Evolutionary conservation across 805 yeast genomes (phyloP).

Genomic region (Ogataea nonfermentans): DNA sequence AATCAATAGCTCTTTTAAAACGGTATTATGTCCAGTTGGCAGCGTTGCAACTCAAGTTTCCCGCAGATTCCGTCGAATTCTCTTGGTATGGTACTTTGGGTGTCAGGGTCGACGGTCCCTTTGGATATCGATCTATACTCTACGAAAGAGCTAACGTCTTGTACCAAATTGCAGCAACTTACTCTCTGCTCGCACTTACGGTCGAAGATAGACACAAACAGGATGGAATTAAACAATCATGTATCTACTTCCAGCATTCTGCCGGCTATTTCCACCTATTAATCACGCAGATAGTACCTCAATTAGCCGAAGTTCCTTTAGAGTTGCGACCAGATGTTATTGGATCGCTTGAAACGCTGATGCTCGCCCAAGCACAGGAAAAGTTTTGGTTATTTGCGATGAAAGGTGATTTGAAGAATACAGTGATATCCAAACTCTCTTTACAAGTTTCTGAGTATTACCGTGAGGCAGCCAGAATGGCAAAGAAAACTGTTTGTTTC

Average conservation of each 20-base stretch:
- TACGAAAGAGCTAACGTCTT: constrained; percentile 63
- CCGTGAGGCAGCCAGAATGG: constrained; percentile 39
- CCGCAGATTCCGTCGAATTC: constrained; percentile 57
- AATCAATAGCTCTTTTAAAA: constrained; percentile 37
- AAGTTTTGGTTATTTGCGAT: constrained; percentile 76
- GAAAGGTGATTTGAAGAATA: constrained; percentile 48
- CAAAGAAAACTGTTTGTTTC: constrained; percentile 39
- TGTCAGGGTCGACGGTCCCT: constrained; percentile 48
- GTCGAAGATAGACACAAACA: constrained; percentile 42
- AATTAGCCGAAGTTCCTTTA: constrained; percentile 28
- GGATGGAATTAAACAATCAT: constrained; percentile 60
- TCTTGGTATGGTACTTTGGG: constrained; percentile 76
- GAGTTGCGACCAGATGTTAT: constrained; percentile 55
- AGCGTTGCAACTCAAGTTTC: constrained; percentile 54
- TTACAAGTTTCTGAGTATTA: constrained; percentile 61
- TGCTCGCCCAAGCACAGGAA: constrained; percentile 87
- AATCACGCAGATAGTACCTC: constrained; percentile 20
- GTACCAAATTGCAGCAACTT: constrained; percentile 67
- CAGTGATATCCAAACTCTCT: constrained; percentile 63
- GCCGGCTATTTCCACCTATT: constrained; percentile 62
- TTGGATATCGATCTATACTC: constrained; percentile 44
- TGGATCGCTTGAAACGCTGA: constrained; percentile 47
- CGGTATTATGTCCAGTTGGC: constrained; percentile 48
- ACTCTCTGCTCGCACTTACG: constrained; percentile 52
- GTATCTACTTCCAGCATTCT: constrained; percentile 63